These are phyloP conservation scores for Hyphopichia khmerensis DNA, from an alignment of 1,139 yeast species.

Conservation along the genomic window DNA sequence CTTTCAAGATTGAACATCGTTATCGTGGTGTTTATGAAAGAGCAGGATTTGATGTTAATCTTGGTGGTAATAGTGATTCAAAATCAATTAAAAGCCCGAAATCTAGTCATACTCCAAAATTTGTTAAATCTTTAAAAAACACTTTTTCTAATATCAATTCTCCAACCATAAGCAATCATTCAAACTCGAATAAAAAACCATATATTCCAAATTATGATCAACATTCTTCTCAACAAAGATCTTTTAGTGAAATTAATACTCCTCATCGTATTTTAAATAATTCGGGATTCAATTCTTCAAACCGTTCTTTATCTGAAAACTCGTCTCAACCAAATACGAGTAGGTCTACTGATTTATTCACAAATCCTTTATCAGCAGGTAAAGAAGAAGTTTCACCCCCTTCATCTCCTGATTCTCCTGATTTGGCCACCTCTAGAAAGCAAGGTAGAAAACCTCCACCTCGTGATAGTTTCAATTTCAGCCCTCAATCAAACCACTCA, in stretches of 20 bases:
- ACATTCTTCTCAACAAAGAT: neutral
- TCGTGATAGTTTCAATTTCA: conserved; percentile 2
- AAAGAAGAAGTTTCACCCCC: conserved; percentile 1
- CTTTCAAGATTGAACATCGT: conserved; percentile 52
- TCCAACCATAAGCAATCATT: neutral
- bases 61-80: conserved; percentile 8
- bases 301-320: neutral
- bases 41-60: conserved; percentile 62
- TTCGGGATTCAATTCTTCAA: neutral
- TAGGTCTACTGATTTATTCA: conserved; percentile 1
- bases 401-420: conserved; percentile 2
- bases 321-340: conserved; percentile 1
- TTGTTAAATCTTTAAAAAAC: neutral
- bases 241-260: neutral
- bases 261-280: neutral
- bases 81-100: neutral
- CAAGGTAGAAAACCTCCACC: conserved; percentile 1
- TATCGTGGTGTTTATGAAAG: conserved; percentile 63
- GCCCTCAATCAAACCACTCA: conserved; percentile 1
- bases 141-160: neutral
- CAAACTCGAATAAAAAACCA: neutral
- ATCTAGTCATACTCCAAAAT: neutral
- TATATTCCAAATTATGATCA: neutral
- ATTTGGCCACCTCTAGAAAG: neutral
- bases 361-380: neutral